A percentile compares a stretch with the other conserved stretches of the same genome.
phyloP scores from a whole-genome alignment of 805 yeast genomes.

The Kuraishia ogatae region DNA sequence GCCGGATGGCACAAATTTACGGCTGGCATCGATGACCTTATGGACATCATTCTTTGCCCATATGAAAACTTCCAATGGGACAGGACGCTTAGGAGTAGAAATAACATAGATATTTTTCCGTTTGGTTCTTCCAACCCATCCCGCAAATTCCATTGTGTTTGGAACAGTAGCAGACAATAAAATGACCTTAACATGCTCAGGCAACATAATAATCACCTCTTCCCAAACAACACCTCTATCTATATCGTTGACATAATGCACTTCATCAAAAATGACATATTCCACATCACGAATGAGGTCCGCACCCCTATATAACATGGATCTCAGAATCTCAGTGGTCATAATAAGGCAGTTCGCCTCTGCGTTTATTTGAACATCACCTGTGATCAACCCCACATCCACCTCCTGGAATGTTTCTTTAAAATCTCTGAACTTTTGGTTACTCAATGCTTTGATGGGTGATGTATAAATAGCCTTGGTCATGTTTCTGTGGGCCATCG shows the following conservation, averaged over 20 bases:
- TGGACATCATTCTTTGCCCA: conserved; percentile 74
- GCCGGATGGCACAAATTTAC: conserved; percentile 59
- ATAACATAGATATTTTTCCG: conserved; percentile 94
- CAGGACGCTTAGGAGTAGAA: conserved; percentile 94
- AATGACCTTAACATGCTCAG: conserved; percentile 91
- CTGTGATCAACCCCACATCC: conserved; percentile 92
- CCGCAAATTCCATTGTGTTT: conserved; percentile 95
- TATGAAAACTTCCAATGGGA: conserved; percentile 79
- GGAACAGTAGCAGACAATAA: conserved; percentile 96
- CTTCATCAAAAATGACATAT: conserved; percentile 96
- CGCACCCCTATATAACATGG: conserved; percentile 95
- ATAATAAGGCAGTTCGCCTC: conserved; percentile 93
- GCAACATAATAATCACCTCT: conserved; percentile 95
- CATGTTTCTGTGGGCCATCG: conserved; percentile 93
- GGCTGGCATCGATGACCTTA: conserved; percentile 66
- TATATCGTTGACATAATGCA: conserved; percentile 93
- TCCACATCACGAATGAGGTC: conserved; percentile 95
- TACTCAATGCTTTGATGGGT: conserved; percentile 86
- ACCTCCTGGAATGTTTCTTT: conserved; percentile 68
- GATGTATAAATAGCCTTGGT: conserved; percentile 95
- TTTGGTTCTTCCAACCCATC: conserved; percentile 97
- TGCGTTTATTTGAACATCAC: conserved; percentile 96
- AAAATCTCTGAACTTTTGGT: conserved; percentile 86
- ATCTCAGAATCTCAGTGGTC: conserved; percentile 94
- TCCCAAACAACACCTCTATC: conserved; percentile 99